phyloP scores from a whole-genome alignment of 192 early-diverging fungal genomes.

The Ambispora gerdemannii region DNA sequence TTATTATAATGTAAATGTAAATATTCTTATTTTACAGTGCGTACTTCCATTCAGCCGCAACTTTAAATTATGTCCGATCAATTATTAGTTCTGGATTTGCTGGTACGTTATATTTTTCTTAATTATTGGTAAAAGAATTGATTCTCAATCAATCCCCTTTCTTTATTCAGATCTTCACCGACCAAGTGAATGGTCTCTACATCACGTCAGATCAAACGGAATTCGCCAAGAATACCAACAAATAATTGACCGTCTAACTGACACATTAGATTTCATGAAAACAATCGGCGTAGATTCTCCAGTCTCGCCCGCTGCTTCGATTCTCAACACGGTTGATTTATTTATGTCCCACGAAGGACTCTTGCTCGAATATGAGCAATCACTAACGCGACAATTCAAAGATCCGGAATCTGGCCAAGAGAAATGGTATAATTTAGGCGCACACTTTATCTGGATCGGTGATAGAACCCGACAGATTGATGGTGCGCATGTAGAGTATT shows the following conservation, averaged over 20 bases:
- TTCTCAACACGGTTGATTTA: constrained; percentile 81
- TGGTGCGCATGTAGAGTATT: constrained; percentile 96
- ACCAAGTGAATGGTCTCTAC: constrained; percentile 84
- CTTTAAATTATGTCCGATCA: constrained; percentile 90
- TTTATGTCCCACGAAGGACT: constrained; percentile 97
- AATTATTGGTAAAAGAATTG: no score
- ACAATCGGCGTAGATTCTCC: constrained; percentile 82
- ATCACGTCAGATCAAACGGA: constrained; percentile 76
- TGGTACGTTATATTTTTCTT: constrained; percentile 27
- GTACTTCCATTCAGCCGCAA: constrained; percentile 97
- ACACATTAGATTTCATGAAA: constrained; percentile 91
- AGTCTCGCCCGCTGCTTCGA: constrained; percentile 29
- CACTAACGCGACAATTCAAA: constrained; percentile 68
- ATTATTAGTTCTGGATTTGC: constrained; percentile 82
- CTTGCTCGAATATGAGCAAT: constrained; percentile 88
- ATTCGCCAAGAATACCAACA: constrained; percentile 84
- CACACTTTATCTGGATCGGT: constrained; percentile 98
- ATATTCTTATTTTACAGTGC: constrained; percentile 45
- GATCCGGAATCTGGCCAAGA: constrained; percentile 48
- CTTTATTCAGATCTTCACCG: constrained; percentile 74
- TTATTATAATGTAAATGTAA: background rate
- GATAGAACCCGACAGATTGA: constrained; percentile 94
- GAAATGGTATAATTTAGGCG: constrained; percentile 87
- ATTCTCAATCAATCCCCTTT: background rate
- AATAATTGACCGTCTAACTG: constrained; percentile 82